Evolutionary conservation across 2,329 filamentous ascomycete genomes (phyloP).

Genomic region (Nigrospora osmanthi): DNA sequence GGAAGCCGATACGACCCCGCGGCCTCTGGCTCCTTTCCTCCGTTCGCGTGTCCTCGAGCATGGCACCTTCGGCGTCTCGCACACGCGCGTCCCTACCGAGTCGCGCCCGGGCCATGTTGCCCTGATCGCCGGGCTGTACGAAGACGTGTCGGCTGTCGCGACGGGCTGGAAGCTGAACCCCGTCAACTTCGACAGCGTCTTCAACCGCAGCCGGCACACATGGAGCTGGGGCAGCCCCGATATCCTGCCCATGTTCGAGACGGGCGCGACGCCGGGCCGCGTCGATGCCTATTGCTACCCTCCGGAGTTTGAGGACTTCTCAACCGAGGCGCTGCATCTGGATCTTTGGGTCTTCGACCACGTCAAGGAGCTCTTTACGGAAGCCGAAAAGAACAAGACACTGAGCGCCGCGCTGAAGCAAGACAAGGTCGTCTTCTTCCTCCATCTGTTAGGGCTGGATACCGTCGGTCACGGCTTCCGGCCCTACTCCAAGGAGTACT

Average conservation of each 20-base stretch:
- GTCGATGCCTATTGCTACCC: slow-evolving; percentile 84
- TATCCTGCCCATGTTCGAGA: slow-evolving; percentile 94
- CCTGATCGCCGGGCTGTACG: slow-evolving; percentile 91
- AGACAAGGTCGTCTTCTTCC: slow-evolving; percentile 89
- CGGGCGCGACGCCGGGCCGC: slow-evolving; percentile 79
- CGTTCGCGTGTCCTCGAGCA: slow-evolving; percentile 81
- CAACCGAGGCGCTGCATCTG: slow-evolving; percentile 68
- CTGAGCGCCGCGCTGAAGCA: slow-evolving; percentile 65
- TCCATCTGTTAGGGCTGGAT: slow-evolving; percentile 87
- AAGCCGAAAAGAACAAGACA: slow-evolving; percentile 70
- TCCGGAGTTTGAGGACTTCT: slow-evolving; percentile 84
- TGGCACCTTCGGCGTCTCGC: slow-evolving; percentile 94
- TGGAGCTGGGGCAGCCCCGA: slow-evolving; percentile 99
- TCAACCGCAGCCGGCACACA: slow-evolving; percentile 92
- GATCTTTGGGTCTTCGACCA: slow-evolving; percentile 96
- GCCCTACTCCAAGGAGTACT: slow-evolving; percentile 91
- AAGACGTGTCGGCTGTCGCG: slow-evolving; percentile 94
- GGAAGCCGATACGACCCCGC: slow-evolving; percentile 55
- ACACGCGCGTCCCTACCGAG: slow-evolving; percentile 94
- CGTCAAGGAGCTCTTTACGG: slow-evolving; percentile 78
- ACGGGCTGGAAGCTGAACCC: slow-evolving; percentile 99
- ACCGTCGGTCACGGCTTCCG: slow-evolving; percentile 80
- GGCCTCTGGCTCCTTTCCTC: slow-evolving; percentile 82
- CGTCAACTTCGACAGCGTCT: slow-evolving; percentile 97
- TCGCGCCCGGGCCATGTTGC: slow-evolving; percentile 95